Evolutionary conservation across 768 basidiomycete species (phyloP).

Genomic region (Chiua virens): DNA sequence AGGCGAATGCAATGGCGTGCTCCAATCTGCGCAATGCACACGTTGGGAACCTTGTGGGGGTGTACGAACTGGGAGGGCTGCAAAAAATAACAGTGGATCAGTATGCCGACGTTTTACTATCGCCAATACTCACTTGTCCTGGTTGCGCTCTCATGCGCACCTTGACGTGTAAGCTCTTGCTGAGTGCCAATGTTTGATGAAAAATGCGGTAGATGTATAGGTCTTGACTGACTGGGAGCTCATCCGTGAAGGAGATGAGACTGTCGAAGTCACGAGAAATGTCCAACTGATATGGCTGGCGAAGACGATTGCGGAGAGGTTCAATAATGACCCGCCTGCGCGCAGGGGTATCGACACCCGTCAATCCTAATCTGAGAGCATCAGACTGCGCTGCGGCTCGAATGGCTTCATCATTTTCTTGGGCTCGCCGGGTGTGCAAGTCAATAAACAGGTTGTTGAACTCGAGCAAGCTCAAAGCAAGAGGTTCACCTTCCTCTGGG

Average conservation of each 20-base stretch:
- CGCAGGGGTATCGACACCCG: neutral
- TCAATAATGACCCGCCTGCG: neutral
- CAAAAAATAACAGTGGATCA: no score
- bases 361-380: neutral
- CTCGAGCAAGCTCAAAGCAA: neutral
- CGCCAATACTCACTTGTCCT: no score
- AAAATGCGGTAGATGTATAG: constrained; percentile 1
- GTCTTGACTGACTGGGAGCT: neutral
- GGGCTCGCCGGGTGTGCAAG: neutral
- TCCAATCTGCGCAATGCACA: constrained; percentile 4
- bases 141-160: no score
- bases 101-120: no score
- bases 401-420: neutral
- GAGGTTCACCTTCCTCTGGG: neutral
- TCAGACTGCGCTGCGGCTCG: neutral
- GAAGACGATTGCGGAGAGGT: neutral
- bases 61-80: neutral
- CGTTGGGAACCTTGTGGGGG: constrained; percentile 2
- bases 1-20: neutral
- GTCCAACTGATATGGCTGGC: neutral
- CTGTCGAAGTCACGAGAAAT: constrained; percentile 3
- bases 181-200: constrained; percentile 1
- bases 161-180: neutral
- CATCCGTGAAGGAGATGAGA: neutral
- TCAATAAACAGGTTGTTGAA: constrained; percentile 5